Evolutionary conservation across 1,284 basidiomycete species (phyloP), one percentile per base, ranked within the genome.

Genomic region (Naganishia sp.): DNA sequence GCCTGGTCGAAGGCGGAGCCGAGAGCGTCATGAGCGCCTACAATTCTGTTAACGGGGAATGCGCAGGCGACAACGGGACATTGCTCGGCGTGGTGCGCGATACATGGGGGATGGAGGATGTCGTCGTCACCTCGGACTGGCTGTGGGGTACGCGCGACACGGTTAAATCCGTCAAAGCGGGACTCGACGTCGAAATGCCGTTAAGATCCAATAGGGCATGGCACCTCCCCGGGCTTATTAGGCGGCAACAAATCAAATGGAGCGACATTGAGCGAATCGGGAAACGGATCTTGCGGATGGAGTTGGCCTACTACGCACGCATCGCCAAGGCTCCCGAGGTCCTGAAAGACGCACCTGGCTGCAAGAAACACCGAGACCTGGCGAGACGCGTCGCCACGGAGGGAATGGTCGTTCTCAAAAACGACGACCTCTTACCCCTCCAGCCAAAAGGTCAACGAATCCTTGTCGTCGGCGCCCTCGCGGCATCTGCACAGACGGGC

Each of bases 1-100:
- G 48, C 31, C 31, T 64, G 16, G 63, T 53, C 11, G 52, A 64
- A 42, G 63, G 63, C n/a, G 25, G 53, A 4, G 52, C 39, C 15
- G 53, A 64, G 28, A 64, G 63, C 44, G 15, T 64, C 33, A 64
- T 56, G 63, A 55, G 53, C 45, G 54, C 53, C 18, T 64, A 64
- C 45, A 64, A 64, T 21, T 56, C 45, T 6, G 52, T 55, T 5
- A 64, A 64, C 18, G 63, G 63, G 13, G 63, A 64, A 42, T 64
- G 28, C n/a, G 44, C 43, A 3, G 63, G 63, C 4, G 53, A 64
- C 21, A 56, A 56, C 36, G 46, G 23, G 9, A 44, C 23, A 6
- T 31, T 64, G 25, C 25, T 64, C 2, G 63, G 53, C 23, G 54
- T 55, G 11, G 23, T 48, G 25, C 6, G 55, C 5, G 39, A 43